A percentile compares a stretch with the other conserved stretches of the same genome.
Conservation (phyloP, 768 basidiomycete genomes). For the Leccinum sublutescens region DNA sequence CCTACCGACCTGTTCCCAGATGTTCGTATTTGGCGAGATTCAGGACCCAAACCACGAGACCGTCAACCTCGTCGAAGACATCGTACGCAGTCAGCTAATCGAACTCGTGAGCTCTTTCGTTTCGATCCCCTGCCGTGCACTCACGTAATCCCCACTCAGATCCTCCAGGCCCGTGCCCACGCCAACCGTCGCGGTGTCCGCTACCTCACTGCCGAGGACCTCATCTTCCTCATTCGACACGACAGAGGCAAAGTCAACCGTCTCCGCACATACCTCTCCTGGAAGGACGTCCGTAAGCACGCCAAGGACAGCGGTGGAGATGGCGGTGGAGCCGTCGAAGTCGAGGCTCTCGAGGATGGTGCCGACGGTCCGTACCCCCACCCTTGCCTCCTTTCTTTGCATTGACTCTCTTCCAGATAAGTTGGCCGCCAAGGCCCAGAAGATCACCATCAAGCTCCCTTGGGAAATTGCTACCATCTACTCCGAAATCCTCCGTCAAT, state of each 20-base stretch:
- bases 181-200: constrained; percentile 82
- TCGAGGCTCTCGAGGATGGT: constrained; percentile 81
- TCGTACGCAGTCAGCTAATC: constrained; percentile 85
- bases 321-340: constrained; percentile 76
- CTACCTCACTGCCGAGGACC: constrained; percentile 87
- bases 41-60: constrained; percentile 87
- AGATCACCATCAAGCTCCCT: constrained; percentile 91
- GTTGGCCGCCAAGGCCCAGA: constrained; percentile 79
- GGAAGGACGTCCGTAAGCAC: constrained; percentile 96
- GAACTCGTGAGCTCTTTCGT: constrained; percentile 63
- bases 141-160: constrained; percentile 41
- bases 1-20: constrained; percentile 41
- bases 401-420: constrained; percentile 51
- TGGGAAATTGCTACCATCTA: constrained; percentile 96
- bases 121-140: constrained; percentile 3
- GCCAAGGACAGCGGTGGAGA: constrained; percentile 89
- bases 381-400: not conserved
- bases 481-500: constrained; percentile 76
- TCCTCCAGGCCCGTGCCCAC: constrained; percentile 83
- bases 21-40: constrained; percentile 97
- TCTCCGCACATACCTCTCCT: constrained; percentile 87
- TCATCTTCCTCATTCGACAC: constrained; percentile 94
- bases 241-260: constrained; percentile 94
- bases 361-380: constrained; percentile 58
- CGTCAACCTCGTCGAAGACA: constrained; percentile 93